Evolutionary conservation across 495 filamentous ascomycete genomes (phyloP).

Genomic region (Neurospora sp.): DNA sequence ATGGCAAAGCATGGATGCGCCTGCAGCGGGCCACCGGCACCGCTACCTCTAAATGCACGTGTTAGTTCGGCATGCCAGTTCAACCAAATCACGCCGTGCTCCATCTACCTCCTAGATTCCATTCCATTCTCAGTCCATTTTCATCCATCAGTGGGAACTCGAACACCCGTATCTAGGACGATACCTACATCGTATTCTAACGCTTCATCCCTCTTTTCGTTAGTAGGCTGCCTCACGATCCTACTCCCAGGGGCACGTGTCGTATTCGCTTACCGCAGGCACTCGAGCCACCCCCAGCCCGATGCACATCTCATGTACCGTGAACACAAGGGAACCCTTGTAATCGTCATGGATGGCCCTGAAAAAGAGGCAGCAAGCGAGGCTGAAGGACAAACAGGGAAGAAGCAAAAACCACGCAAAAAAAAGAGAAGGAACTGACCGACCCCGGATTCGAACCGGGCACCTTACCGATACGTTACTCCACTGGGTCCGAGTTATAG

Average conservation of each 20-base stretch:
- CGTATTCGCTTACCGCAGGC: not conserved
- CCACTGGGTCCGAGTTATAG: not conserved
- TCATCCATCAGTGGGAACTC: not conserved
- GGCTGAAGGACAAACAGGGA: not conserved
- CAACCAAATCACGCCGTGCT: not conserved
- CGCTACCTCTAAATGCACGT: not conserved
- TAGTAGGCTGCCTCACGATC: not conserved
- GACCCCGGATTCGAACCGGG: not conserved
- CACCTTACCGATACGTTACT: not conserved
- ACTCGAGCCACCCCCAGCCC: not conserved
- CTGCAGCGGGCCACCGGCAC: not conserved
- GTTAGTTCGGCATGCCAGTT: not conserved
- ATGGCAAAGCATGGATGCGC: not conserved
- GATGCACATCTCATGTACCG: not conserved
- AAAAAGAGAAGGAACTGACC: not conserved
- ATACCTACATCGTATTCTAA: not conserved
- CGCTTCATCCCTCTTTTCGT: not conserved
- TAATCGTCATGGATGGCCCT: not conserved
- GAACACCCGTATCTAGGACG: not conserved
- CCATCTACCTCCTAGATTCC: not conserved
- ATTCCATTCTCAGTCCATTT: not conserved
- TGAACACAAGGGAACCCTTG: not conserved
- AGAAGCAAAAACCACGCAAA: not conserved
- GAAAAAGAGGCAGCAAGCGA: not conserved
- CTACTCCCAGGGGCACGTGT: not conserved